A percentile compares a stretch with the other conserved stretches of the same genome.
phyloP scores from a whole-genome alignment of 2,329 filamentous ascomycete species.

The Colletotrichum caudatum region DNA sequence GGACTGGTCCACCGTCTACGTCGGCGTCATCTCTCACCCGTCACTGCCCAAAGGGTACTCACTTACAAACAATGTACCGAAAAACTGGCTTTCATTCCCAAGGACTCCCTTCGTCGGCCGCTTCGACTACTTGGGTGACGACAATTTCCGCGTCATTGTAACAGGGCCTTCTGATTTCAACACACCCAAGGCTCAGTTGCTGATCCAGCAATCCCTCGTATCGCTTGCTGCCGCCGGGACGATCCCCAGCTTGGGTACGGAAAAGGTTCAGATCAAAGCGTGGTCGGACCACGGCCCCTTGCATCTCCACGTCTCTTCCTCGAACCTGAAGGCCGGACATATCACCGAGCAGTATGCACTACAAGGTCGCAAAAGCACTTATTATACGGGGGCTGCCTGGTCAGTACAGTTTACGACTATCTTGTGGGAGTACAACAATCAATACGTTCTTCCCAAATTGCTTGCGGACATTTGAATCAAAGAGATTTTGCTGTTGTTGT shows the following conservation, averaged over 20 bases:
- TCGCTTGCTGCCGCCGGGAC: conserved; percentile 43
- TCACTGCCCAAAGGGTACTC: conserved; percentile 47
- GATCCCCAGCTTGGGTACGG: conserved; percentile 39
- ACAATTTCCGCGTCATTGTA: conserved; percentile 47
- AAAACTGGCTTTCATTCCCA: conserved; percentile 47
- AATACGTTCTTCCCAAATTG: conserved; percentile 47
- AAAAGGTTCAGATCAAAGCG: conserved; percentile 44
- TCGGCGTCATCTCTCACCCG: conserved; percentile 49
- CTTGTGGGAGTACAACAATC: conserved; percentile 51
- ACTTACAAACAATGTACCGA: conserved; percentile 47
- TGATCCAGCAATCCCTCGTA: conserved; percentile 45
- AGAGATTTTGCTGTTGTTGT: too few species aligned
- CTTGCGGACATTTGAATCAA: conserved; percentile 28
- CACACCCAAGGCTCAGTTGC: conserved; percentile 44
- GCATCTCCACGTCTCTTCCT: conserved; percentile 47
- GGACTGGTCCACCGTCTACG: conserved; percentile 49
- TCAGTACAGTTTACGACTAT: conserved; percentile 49
- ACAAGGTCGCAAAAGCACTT: conserved; percentile 56
- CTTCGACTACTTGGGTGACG: conserved; percentile 47
- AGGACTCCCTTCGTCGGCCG: conserved; percentile 46
- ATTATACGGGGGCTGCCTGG: conserved; percentile 54
- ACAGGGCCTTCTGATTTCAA: conserved; percentile 44
- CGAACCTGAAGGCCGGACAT: conserved; percentile 50
- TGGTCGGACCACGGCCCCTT: conserved; percentile 50
- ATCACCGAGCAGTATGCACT: conserved; percentile 52